phyloP scores from a whole-genome alignment of 495 filamentous ascomycete species.

The Articulospora tetracladia region DNA sequence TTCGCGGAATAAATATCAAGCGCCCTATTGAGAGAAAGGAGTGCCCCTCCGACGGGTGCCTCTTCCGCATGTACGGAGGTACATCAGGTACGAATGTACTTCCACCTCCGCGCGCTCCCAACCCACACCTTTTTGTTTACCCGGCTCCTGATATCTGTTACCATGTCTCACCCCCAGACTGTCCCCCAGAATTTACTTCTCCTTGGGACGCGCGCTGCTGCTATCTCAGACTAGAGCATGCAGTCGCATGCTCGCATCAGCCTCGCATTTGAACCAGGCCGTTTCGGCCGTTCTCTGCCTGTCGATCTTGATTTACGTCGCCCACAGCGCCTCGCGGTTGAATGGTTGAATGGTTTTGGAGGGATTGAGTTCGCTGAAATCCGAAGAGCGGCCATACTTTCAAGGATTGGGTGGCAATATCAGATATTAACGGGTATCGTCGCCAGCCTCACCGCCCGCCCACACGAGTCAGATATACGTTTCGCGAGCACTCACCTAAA shows the following conservation, averaged over 20 bases:
- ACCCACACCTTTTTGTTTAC: background rate
- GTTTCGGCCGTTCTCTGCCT: too few relatives aligned
- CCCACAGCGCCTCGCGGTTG: background rate
- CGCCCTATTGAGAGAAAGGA: background rate
- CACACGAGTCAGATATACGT: background rate
- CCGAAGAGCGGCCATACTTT: background rate
- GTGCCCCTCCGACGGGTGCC: background rate
- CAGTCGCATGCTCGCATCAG: background rate
- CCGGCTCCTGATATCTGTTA: background rate
- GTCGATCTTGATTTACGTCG: background rate
- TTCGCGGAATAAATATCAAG: background rate
- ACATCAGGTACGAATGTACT: background rate
- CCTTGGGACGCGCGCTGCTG: background rate
- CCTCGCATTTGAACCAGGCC: background rate
- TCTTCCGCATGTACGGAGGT: background rate
- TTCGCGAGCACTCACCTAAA: background rate
- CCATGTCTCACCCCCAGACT: background rate
- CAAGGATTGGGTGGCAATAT: background rate
- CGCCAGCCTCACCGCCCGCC: background rate
- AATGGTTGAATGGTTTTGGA: background rate
- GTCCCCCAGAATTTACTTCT: background rate
- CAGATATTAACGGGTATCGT: background rate
- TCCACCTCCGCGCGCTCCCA: background rate
- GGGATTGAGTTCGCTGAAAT: background rate
- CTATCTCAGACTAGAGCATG: background rate